Conservation (phyloP, 73 alveolate species). For the Tetrahymena thermophila region DNA sequence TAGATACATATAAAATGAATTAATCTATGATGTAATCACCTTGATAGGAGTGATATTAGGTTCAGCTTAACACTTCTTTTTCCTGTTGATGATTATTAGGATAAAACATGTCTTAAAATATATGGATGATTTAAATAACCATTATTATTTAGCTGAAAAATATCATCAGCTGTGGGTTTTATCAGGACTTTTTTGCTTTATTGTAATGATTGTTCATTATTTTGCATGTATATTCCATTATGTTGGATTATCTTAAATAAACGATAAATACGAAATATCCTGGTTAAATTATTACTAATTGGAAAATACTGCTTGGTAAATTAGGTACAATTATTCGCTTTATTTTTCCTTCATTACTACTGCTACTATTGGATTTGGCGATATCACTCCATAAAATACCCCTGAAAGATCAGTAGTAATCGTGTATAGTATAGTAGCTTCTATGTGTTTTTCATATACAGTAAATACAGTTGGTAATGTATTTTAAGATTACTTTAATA, state of each 20-base stretch:
- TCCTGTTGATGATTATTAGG: not conserved
- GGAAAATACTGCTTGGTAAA: not conserved
- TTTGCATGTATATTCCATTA: not conserved
- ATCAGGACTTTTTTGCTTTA: not conserved
- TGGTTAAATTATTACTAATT: not conserved
- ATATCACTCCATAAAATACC: constrained; percentile 29
- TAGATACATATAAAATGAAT: not conserved
- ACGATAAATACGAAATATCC: not conserved
- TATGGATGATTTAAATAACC: not conserved
- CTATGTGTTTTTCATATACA: constrained; percentile 22
- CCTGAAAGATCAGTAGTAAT: constrained; percentile 12
- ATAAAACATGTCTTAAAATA: not conserved
- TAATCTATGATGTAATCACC: not conserved
- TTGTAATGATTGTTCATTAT: not conserved
- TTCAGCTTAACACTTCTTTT: not conserved
- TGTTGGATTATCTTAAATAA: not conserved
- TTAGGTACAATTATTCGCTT: constrained; percentile 9
- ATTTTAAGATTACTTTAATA: not conserved
- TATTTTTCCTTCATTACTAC: constrained; percentile 24
- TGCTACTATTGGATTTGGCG: constrained; percentile 39
- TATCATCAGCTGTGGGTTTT: not conserved
- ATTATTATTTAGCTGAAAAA: not conserved
- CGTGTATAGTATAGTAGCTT: constrained; percentile 9
- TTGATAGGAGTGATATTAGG: not conserved
- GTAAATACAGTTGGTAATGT: constrained; percentile 25